phyloP scores from a whole-genome alignment of 768 basidiomycete species.

The Lentinula detonsa region DNA sequence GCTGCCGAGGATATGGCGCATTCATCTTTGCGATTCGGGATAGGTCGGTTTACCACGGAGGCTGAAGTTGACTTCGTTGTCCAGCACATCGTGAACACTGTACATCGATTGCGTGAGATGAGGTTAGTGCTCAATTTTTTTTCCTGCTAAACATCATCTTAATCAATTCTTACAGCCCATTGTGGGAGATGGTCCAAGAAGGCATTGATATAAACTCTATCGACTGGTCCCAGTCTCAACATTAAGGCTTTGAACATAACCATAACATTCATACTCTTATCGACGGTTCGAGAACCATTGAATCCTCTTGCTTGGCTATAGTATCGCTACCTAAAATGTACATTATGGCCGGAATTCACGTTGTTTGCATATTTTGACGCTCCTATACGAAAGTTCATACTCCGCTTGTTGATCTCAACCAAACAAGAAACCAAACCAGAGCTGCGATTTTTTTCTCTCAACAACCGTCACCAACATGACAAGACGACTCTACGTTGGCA shows the following conservation, averaged over 20 bases:
- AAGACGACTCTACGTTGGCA: conserved; percentile 81
- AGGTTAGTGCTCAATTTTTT: conserved; percentile 39
- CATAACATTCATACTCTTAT: conserved; percentile 7
- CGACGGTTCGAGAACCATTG: conserved; percentile 3
- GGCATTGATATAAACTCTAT: conserved; percentile 95
- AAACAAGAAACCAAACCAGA: not conserved
- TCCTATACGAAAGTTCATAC: not conserved
- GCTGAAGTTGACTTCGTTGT: conserved; percentile 95
- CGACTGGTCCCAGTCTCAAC: conserved; percentile 88
- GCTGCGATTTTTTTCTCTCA: conserved; percentile 15
- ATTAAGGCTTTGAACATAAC: conserved; percentile 22
- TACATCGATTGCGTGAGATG: conserved; percentile 88
- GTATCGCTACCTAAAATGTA: not conserved
- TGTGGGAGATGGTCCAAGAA: conserved; percentile 99
- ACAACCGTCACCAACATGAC: conserved; percentile 49
- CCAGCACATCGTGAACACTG: conserved; percentile 80
- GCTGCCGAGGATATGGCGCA: conserved; percentile 99
- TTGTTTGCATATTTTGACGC: too few relatives aligned
- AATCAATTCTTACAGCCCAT: conserved; percentile 47
- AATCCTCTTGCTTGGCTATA: not conserved
- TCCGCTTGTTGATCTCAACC: conserved; percentile 1
- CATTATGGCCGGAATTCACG: not conserved
- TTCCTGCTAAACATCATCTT: conserved; percentile 2
- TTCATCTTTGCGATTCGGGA: conserved; percentile 93
- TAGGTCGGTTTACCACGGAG: conserved; percentile 97